Evolutionary conservation across 129 eudicot species (phyloP).

Genomic region (Ambrosia artemisiifolia): DNA sequence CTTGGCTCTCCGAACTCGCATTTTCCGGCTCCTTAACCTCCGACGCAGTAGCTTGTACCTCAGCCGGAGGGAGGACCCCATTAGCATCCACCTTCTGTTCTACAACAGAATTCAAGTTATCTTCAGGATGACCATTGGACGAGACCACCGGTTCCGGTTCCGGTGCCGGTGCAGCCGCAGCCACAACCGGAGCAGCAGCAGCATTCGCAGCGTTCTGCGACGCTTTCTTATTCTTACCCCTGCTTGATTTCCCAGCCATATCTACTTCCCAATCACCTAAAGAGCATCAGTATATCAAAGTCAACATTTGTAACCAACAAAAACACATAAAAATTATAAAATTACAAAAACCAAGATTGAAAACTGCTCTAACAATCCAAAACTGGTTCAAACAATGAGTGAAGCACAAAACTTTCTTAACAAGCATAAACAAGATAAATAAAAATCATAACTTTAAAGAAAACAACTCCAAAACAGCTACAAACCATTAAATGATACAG

Average conservation of each 20-base stretch:
- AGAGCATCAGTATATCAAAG: background rate
- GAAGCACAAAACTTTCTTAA: background rate
- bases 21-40: constrained; percentile 46
- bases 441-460: background rate
- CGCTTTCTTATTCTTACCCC: constrained; percentile 65
- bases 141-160: constrained; percentile 17
- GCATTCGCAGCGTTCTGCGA: constrained; percentile 32
- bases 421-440: background rate
- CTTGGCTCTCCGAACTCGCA: constrained; percentile 40
- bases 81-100: constrained; percentile 40
- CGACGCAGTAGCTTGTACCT: constrained; percentile 18
- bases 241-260: constrained; percentile 95
- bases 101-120: constrained; percentile 22
- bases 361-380: background rate
- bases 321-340: background rate
- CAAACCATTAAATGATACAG: background rate
- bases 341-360: background rate
- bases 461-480: background rate
- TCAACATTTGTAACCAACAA: background rate
- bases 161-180: constrained; percentile 21
- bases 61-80: constrained; percentile 41
- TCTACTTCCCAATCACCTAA: constrained; percentile 33
- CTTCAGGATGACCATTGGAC: constrained; percentile 45
- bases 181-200: background rate
- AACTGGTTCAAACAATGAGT: background rate